Evolutionary conservation across 1,139 yeast genomes (phyloP), one percentile per base, ranked within the genome.

Genomic region (Entelexis paramagnoliae): DNA sequence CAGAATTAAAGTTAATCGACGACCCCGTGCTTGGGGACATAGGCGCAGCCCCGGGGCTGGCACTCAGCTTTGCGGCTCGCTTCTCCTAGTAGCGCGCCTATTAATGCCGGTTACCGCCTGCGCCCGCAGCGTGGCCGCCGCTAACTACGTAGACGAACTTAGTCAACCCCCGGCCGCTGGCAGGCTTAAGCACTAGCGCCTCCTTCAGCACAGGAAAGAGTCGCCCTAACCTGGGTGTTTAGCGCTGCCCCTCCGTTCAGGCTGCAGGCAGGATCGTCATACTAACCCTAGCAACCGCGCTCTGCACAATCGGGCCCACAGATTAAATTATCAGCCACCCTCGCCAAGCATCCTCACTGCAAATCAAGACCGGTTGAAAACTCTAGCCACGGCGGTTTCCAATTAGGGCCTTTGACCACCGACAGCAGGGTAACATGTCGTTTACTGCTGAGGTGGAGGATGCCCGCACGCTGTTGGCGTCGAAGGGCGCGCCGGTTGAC

Each of bases 401-500:
- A 36, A 8, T 36, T 22, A 1, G 28, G 43, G 43, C 33, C 20
- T 40, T 40, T 16, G 33, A 26, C 34, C 16, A 41, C 45, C 45
- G 34, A 2, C 34, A 19, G 11, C 26, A 17, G 16, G 26, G 19
- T 2, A 16, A 14, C 14, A 42, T 42, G 46, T 14, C 46, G 5
- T 9, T n/a, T 10, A 11, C 36, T 22, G 46, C 28, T 14, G 46
- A 42, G 36, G 36, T 32, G 14, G 46, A 26, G 29, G 47, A 54
- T n/a, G 58, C 59, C 2, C 55, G 49, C 29, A 22, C 35, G 30
- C 51, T 55, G 36, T 47, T 48, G 47, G 33, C 29, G 33, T 35
- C 51, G 8, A 42, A 52, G 35, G 50, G 50, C 32, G 24, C 34
- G 28, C 10, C 28, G 17, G 33, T 24, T 5, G 51, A 45, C 19